These are phyloP conservation scores for Phytophthora aleatoria DNA, from an alignment of 352 stramenopile genomes.

Conservation along the genomic window DNA sequence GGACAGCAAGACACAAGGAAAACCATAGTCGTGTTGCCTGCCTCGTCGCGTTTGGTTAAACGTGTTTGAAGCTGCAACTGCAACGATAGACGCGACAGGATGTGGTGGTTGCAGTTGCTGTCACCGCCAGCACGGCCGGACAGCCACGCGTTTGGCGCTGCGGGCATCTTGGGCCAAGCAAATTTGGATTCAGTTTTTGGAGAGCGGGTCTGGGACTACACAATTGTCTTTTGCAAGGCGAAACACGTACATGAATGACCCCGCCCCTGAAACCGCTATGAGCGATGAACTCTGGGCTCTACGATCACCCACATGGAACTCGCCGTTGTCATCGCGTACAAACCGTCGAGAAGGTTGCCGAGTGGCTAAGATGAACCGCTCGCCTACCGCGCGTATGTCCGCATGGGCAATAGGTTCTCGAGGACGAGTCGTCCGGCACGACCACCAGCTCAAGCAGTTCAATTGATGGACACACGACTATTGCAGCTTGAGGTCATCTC, in stretches of 20 bases:
- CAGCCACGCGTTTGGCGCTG: conserved; percentile 15
- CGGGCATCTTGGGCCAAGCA: neutral
- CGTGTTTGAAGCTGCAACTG: conserved; percentile 37
- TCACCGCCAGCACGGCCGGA: conserved; percentile 4
- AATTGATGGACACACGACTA: too few species aligned
- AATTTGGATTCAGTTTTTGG: conserved; percentile 3
- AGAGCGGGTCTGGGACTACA: neutral
- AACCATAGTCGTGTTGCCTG: conserved; percentile 12
- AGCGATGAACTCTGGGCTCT: neutral
- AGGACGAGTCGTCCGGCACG: too few species aligned
- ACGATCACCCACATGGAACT: too few species aligned
- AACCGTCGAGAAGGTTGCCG: too few species aligned
- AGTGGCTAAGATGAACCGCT: neutral
- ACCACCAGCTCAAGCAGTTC: too few species aligned
- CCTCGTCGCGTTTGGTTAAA: conserved; percentile 35
- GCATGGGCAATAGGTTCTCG: too few species aligned
- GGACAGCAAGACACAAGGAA: neutral
- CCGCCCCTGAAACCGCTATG: neutral
- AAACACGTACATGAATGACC: neutral
- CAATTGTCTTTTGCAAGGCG: neutral
- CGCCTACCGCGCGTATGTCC: too few species aligned
- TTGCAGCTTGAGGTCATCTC: too few species aligned
- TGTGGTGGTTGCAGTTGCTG: conserved; percentile 32
- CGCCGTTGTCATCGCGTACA: too few species aligned
- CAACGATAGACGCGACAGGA: conserved; percentile 34